These are phyloP conservation scores for Zygotorulaspora chibaensis DNA, from an alignment of 805 yeast genomes.

Conservation along the genomic window DNA sequence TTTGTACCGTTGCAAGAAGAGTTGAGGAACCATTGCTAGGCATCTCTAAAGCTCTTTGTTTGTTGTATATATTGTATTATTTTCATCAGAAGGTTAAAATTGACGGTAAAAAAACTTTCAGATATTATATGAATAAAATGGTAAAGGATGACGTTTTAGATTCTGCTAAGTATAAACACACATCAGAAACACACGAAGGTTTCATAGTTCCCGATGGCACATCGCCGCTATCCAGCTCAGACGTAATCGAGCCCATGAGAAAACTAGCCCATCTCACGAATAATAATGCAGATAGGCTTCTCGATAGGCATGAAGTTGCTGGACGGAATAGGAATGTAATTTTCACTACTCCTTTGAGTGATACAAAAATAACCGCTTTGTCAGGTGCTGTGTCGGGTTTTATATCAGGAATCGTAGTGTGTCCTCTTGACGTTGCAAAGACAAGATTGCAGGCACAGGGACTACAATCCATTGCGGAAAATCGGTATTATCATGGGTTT, in stretches of 20 bases:
- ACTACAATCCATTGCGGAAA: slow-evolving; percentile 31
- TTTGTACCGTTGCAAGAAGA: too few relatives aligned
- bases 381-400: slow-evolving; percentile 96
- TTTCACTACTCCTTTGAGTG: slow-evolving; percentile 26
- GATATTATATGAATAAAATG: background rate
- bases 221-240: slow-evolving; percentile 22
- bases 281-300: background rate
- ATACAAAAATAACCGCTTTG: slow-evolving; percentile 62
- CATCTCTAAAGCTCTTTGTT: too few relatives aligned
- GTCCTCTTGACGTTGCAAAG: slow-evolving; percentile 94
- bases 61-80: too few relatives aligned
- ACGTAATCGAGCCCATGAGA: slow-evolving; percentile 19
- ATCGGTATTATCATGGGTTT: slow-evolving; percentile 52
- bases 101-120: too few relatives aligned
- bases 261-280: background rate
- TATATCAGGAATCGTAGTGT: slow-evolving; percentile 80
- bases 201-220: slow-evolving; percentile 24
- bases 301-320: background rate
- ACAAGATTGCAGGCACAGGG: slow-evolving; percentile 94
- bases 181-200: slow-evolving; percentile 8
- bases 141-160: slow-evolving; percentile 3
- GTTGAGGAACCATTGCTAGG: too few relatives aligned
- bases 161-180: background rate
- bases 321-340: background rate
- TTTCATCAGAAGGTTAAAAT: too few relatives aligned